phyloP scores from a whole-genome alignment of 768 basidiomycete genomes.

The Boletus sp. region DNA sequence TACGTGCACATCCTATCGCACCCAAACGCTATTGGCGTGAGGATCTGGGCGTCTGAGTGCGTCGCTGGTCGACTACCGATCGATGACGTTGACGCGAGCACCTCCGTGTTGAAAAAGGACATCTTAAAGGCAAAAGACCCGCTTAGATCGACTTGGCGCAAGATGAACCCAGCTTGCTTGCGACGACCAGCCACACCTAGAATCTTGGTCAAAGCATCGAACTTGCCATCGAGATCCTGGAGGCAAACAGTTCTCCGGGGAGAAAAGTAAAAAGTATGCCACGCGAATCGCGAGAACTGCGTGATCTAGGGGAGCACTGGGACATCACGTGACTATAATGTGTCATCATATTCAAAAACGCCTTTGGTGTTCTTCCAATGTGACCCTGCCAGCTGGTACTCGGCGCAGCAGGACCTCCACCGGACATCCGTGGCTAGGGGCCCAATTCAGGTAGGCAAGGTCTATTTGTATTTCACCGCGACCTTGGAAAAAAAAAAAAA shows the following conservation, averaged over 20 bases:
- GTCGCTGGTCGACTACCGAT: no score
- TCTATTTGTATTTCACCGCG: background rate
- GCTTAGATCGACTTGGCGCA: background rate
- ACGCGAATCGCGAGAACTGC: background rate
- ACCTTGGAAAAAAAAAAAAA: background rate
- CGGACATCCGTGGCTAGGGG: background rate
- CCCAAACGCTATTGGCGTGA: no score
- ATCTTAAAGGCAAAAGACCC: background rate
- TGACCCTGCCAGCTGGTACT: no score
- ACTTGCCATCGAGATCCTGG: background rate
- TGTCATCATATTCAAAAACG: background rate
- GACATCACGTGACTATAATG: background rate
- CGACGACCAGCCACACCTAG: background rate
- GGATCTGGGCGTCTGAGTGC: background rate
- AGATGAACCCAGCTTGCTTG: background rate
- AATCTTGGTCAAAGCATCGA: background rate
- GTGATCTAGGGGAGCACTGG: no score
- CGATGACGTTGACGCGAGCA: no score
- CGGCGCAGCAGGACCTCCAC: background rate
- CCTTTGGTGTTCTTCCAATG: background rate
- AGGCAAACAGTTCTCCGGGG: background rate
- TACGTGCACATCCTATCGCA: background rate
- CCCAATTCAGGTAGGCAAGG: background rate
- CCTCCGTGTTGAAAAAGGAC: background rate
- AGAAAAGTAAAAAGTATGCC: background rate